phyloP scores from a whole-genome alignment of 108 stramenopile genomes.

The Cyclostephanos tholiformis region DNA sequence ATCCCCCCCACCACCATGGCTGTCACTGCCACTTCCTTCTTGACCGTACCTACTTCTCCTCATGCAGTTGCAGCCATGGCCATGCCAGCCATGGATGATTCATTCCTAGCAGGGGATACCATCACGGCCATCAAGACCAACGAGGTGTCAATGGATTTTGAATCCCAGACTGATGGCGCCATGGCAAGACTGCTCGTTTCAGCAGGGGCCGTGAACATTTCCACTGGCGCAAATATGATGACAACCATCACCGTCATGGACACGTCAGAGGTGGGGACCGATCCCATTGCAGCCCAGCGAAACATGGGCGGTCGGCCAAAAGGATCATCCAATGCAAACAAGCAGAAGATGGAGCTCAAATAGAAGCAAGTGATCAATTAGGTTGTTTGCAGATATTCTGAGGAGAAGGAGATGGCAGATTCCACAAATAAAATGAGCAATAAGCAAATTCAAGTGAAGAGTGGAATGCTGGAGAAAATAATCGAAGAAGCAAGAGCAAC shows the following conservation, averaged over 20 bases:
- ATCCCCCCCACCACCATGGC: too few relatives aligned
- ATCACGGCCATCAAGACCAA: too few relatives aligned
- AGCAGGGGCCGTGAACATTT: too few relatives aligned
- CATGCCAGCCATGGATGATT: too few relatives aligned
- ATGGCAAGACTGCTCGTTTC: background rate
- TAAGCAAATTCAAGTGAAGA: background rate
- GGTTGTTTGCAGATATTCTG: background rate
- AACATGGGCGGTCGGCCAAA: background rate
- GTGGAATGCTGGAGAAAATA: background rate
- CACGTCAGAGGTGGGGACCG: too few relatives aligned
- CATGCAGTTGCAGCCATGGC: too few relatives aligned
- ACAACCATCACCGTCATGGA: background rate
- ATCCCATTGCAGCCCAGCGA: background rate
- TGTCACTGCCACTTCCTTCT: too few relatives aligned
- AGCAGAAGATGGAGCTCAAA: background rate
- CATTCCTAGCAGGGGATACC: too few relatives aligned
- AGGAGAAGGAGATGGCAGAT: background rate
- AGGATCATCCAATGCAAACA: background rate
- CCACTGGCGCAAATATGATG: background rate
- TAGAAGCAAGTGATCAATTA: background rate
- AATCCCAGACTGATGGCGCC: too few relatives aligned
- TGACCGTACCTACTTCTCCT: too few relatives aligned
- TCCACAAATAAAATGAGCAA: background rate
- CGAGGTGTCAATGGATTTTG: too few relatives aligned
- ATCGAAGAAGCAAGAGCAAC: background rate